Evolutionary conservation across 441 rosid species (phyloP).

Genomic region (Omphalea diandra): DNA sequence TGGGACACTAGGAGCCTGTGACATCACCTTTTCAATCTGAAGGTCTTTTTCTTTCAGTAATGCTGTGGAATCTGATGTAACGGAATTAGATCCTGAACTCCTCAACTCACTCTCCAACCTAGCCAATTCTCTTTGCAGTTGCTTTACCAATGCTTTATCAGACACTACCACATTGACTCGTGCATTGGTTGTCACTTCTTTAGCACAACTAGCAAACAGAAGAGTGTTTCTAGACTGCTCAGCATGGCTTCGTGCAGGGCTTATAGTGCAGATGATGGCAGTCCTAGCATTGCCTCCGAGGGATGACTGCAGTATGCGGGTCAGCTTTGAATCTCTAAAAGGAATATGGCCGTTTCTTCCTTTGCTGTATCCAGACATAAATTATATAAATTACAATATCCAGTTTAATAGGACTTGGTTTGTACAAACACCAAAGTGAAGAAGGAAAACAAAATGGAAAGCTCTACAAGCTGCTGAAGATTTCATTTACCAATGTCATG

Average conservation of each 20-base stretch:
- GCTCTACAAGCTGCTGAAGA: background rate
- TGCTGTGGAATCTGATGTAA: constrained; percentile 36
- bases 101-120: constrained; percentile 76
- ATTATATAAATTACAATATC: background rate
- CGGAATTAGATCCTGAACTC: constrained; percentile 40
- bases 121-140: constrained; percentile 81
- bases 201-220: constrained; percentile 89
- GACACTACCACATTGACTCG: constrained; percentile 85
- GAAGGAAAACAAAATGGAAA: background rate
- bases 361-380: constrained; percentile 58
- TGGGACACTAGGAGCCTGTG: constrained; percentile 11
- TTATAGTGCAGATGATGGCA: constrained; percentile 86
- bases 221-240: constrained; percentile 96
- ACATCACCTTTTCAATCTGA: constrained; percentile 58
- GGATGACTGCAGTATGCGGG: constrained; percentile 82
- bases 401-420: background rate
- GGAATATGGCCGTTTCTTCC: constrained; percentile 81
- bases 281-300: constrained; percentile 92
- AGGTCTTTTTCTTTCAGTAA: constrained; percentile 67
- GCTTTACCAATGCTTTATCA: constrained; percentile 90
- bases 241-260: constrained; percentile 82
- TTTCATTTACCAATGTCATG: too few species aligned
- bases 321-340: constrained; percentile 88
- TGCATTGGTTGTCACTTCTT: constrained; percentile 86
- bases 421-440: background rate